Base-by-base conservation (phyloP, 352 stramenopile genomes). In the Phytophthora foliorum region DNA sequence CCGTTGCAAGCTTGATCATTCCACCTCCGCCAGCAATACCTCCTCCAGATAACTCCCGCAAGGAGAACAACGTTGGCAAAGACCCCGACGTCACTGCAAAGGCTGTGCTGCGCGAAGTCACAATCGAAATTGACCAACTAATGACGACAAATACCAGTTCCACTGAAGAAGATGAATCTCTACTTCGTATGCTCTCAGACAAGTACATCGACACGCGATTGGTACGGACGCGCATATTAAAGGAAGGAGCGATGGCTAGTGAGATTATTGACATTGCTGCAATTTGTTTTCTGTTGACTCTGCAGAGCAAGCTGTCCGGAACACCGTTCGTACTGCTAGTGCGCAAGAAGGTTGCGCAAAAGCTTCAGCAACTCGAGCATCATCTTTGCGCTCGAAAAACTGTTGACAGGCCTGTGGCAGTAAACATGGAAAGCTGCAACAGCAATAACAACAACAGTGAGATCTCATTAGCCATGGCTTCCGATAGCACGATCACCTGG, bases 271-370 rank as follows among this genome's bases (percentile, higher is more conserved):
- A 49, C 3, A 45, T 24, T 63, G 17, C 57, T n/a, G 16, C 11
- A 16, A 27, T 9, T 21, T 2, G 6, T 24, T 39, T 25, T 34
- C 31, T 45, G 14, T 58, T 42, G 31, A 27, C 3, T 13, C 32
- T 25, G 22, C 44, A 90, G 82, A 79, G 55, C 53, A 77, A 75
- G 25, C 68, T 90, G 17, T 59, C 75, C 14, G 62, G 48, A 21
- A 89, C 82, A 16, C 78, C 80, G 27, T 89, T 90, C 58, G 82
- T 90, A 56, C 58, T 76, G 51, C 57, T 89, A 19, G 74, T 69
- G 17, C 68, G 72, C 11, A 67, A 63, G 27, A 91, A 89, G 34
- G 67, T 71, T 29, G 63, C 78, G 32, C 74, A 84, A 39, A 83
- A 82, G 44, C 77, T 91, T 39, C 62, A 82, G 13, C 75, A 78